Evolutionary conservation across 2,329 filamentous ascomycete genomes (phyloP), one percentile per base, ranked within the genome.

Genomic region (Aspergillus intermedius): DNA sequence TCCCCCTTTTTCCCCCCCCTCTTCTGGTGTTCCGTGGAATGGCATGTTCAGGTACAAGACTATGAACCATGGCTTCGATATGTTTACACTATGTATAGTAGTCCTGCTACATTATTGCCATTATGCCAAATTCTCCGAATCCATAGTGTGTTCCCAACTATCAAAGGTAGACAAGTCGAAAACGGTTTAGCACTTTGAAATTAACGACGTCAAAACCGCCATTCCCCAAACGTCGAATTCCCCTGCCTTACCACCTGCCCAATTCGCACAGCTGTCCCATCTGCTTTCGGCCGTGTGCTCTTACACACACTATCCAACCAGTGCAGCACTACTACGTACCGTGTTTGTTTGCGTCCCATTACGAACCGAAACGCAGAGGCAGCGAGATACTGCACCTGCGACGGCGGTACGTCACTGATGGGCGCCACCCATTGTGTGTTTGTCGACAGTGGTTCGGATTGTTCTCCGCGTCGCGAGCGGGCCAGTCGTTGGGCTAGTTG

Each of bases 361-460:
- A 93, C 83, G 45, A 75, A 71, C 42, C 74, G 66, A 60, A 95
- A 95, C 4, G 89, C 88, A 23, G 75, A 74, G 45, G 83, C 81
- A 0, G 83, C 84, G 50, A 91, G 72, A 74, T 83, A 83, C 48
- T 75, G 68, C 30, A 80, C 73, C 60, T 91, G 85, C 12, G 65
- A 64, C 54, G 77, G 80, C 46, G 75, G 79, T 25, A 91, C 72
- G 15, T 40, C 15, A 5, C 37, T 12, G 15, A 40, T 21, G 10
- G 15, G 15, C 19, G 37, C 19, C 5, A 5, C n/a, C 17, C 10
- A 12, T 21, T 8, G 17, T 40, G 37, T 12, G 3, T 15, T 19
- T 17, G 73, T 71, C 59, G 83, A 88, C 12, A 72, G 65, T 54
- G 86, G 15, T 66, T 73, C 43, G 23, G 47, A 46, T 8, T 47